Base-by-base conservation (phyloP, 768 basidiomycete genomes). In the Paxillus involutus region DNA sequence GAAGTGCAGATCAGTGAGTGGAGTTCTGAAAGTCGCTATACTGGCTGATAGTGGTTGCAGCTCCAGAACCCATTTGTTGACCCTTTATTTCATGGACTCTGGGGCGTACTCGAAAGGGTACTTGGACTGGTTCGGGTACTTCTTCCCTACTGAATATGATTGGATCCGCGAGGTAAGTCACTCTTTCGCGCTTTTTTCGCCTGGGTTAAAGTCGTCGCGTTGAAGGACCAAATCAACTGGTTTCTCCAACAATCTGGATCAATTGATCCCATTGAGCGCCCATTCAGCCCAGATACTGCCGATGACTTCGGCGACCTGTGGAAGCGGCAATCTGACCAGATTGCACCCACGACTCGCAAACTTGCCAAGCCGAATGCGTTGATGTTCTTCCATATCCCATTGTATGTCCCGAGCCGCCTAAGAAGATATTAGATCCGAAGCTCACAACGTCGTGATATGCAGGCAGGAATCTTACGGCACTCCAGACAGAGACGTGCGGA, bases 311-410 rank as follows among this genome's bases (percentile, higher is more conserved):
- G 82, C 6, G 70, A 77, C 47, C 67, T 83, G 45, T 92, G 89
- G 89, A 69, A 71, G 49, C 80, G 89, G 19, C 81, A 88, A 59
- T 68, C 70, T 13, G 82, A 78, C 36, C 88, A 88, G 68, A 63
- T 86, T 45, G 75, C 80, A 0, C 85, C 89, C 0, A 66, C 76
- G 46, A 69, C 71, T 21, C 71, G 73, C 62, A 77, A 76, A 51
- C 76, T 94, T 3, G 91, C 90, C 4, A 98, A 97, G 70, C 96
- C 96, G 1, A 98, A 98, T 63, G 96, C 93, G 0, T 70, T 98
- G 60, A 91, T 93, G 89, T 97, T 96, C 74, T 98, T 97, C 85
- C 96, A 98, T 61, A 98, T 99, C 44, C 96, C 96, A 48, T 65
- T 98, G 88, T 91, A 65, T 19, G 86, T 76, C 4, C 16, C 6